phyloP scores from a whole-genome alignment of 2,329 filamentous ascomycete species.

The Furcasterigmium sp. region DNA sequence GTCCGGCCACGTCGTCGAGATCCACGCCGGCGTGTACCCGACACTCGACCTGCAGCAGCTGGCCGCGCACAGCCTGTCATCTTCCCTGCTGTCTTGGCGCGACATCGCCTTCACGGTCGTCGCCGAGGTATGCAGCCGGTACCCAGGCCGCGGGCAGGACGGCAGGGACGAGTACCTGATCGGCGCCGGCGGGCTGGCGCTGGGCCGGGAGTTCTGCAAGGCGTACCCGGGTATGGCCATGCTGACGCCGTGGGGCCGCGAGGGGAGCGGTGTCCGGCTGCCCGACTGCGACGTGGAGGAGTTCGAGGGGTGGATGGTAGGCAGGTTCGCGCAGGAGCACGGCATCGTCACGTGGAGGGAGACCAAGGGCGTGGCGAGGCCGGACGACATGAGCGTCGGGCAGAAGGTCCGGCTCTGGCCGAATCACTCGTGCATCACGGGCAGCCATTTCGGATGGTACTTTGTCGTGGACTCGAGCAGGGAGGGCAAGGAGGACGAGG shows the following conservation, averaged over 20 bases:
- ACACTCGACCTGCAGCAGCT: neutral
- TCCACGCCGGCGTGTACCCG: slow-evolving; percentile 60
- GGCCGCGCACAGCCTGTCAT: neutral
- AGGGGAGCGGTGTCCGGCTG: slow-evolving; percentile 22
- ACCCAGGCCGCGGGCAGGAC: slow-evolving; percentile 31
- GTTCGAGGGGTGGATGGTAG: slow-evolving; percentile 42
- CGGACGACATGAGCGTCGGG: slow-evolving; percentile 39
- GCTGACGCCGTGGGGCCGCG: slow-evolving; percentile 45
- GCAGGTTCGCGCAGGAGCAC: slow-evolving; percentile 61
- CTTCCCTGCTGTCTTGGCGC: slow-evolving; percentile 7
- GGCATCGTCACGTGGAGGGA: slow-evolving; percentile 49
- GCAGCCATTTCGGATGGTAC: slow-evolving; percentile 57
- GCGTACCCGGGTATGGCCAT: slow-evolving; percentile 39
- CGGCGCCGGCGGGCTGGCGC: slow-evolving; percentile 50
- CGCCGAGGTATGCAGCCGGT: slow-evolving; percentile 40
- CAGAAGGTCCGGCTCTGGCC: slow-evolving; percentile 44
- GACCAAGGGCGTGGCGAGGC: slow-evolving; percentile 20
- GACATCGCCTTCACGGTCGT: slow-evolving; percentile 1
- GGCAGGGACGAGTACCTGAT: slow-evolving; percentile 45
- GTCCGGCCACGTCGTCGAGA: slow-evolving; percentile 27
- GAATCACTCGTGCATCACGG: slow-evolving; percentile 61
- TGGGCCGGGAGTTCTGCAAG: slow-evolving; percentile 59
- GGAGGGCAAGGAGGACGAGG: slow-evolving; percentile 31
- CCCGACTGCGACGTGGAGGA: slow-evolving; percentile 18
- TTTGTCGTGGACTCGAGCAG: slow-evolving; percentile 38